A percentile compares a stretch with the other conserved stretches of the same genome.
phyloP scores from a whole-genome alignment of 306 rosid species.

The Cicer bijugum region DNA sequence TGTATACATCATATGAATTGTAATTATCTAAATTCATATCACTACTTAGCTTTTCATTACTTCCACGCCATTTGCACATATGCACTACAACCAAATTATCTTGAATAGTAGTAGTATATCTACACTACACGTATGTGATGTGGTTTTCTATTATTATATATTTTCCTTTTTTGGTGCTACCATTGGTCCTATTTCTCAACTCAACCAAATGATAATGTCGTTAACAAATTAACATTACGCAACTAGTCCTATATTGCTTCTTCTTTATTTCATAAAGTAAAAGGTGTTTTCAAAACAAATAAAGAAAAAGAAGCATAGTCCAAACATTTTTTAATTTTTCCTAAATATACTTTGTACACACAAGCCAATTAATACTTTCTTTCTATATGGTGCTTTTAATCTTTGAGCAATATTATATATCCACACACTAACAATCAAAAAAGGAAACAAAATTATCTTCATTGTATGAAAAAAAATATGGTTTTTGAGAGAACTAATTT shows the following conservation, averaged over 20 bases:
- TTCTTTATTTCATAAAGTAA: constrained; percentile 24
- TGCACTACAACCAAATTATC: background rate
- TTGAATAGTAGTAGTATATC: background rate
- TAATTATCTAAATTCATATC: constrained; percentile 4
- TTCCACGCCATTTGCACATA: constrained; percentile 8
- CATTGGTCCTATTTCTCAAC: constrained; percentile 12
- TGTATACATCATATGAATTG: background rate
- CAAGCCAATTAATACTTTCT: constrained; percentile 38
- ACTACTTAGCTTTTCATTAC: constrained; percentile 20
- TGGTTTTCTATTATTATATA: background rate
- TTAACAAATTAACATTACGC: constrained; percentile 40
- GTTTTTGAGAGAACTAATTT: constrained; percentile 3
- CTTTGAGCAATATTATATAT: background rate
- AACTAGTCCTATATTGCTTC: constrained; percentile 31
- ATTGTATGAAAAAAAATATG: background rate
- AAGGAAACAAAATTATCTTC: constrained; percentile 4
- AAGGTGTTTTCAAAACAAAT: constrained; percentile 32
- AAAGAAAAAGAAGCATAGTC: constrained; percentile 26
- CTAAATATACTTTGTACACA: background rate
- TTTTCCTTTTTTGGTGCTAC: background rate
- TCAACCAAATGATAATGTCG: constrained; percentile 28
- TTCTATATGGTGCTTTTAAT: constrained; percentile 16
- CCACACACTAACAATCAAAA: constrained; percentile 22
- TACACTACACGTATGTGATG: background rate
- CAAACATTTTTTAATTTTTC: constrained; percentile 4